Percentiles rank a stretch among this genome's conserved stretches.
Conservation (phyloP, 768 basidiomycete species). For the Fibroporia radiculosa region DNA sequence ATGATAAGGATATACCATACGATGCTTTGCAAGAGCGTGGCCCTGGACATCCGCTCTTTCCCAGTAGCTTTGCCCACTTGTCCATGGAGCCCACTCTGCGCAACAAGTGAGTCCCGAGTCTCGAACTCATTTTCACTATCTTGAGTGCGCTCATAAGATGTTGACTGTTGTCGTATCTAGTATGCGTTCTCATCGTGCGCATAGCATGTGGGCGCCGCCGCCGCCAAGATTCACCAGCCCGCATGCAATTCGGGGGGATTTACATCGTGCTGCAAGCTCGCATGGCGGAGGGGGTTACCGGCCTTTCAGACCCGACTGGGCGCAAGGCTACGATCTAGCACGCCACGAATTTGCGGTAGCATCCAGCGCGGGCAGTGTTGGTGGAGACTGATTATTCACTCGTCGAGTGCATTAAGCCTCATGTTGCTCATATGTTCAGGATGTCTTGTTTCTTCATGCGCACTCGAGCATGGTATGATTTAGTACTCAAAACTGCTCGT, state of each 20-base stretch:
- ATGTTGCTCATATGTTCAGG: too few relatives aligned
- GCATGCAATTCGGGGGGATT: slow-evolving; percentile 15
- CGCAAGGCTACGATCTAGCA: slow-evolving; percentile 31
- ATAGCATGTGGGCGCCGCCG: slow-evolving; percentile 20
- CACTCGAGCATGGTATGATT: too few relatives aligned
- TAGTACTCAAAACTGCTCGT: too few relatives aligned
- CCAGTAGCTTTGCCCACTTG: slow-evolving; percentile 68
- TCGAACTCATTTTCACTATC: neutral
- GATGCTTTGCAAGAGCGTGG: slow-evolving; percentile 53
- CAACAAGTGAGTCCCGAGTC: slow-evolving; percentile 37
- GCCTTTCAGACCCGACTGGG: slow-evolving; percentile 24
- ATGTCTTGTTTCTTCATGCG: too few relatives aligned
- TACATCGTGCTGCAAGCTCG: slow-evolving; percentile 13
- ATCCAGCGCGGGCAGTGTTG: slow-evolving; percentile 29
- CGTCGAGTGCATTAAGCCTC: too few relatives aligned
- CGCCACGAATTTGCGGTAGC: slow-evolving; percentile 39
- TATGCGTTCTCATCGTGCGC: slow-evolving; percentile 22
- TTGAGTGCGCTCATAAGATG: neutral
- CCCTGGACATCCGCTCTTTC: slow-evolving; percentile 75
- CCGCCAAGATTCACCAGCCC: slow-evolving; percentile 20
- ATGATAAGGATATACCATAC: slow-evolving; percentile 25
- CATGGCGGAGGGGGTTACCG: slow-evolving; percentile 11
- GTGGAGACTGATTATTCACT: too few relatives aligned
- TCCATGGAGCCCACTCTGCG: slow-evolving; percentile 57
- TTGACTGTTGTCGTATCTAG: too few relatives aligned